phyloP scores from a whole-genome alignment of 176 grass and related monocot species.

The Lolium perenne region DNA sequence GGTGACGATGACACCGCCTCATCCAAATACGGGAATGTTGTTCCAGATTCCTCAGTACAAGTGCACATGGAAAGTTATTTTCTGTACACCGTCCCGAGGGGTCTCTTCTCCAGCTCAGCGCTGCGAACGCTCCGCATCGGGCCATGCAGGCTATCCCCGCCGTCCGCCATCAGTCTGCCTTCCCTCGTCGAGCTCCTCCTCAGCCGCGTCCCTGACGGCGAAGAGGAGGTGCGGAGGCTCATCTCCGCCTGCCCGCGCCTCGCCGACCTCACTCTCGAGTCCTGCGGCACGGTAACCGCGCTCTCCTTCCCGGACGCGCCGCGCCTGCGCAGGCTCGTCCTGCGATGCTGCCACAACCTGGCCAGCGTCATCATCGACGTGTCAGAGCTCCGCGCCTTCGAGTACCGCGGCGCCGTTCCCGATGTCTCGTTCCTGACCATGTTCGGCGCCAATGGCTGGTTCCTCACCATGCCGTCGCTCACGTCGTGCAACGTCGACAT shows the following conservation, averaged over 20 bases:
- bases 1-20: too few species aligned
- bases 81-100: not conserved
- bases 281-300: not conserved
- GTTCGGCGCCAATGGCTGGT: not conserved
- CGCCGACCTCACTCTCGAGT: conserved; percentile 33
- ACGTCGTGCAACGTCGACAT: conserved; percentile 9
- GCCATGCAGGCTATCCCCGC: not conserved
- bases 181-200: conserved; percentile 7
- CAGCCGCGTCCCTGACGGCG: not conserved
- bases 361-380: not conserved
- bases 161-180: not conserved
- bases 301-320: not conserved
- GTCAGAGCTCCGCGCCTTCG: conserved; percentile 12
- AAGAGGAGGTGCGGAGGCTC: not conserved
- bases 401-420: conserved; percentile 19
- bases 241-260: conserved; percentile 17
- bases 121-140: conserved; percentile 5
- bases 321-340: conserved; percentile 20
- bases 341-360: conserved; percentile 34
- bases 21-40: too few species aligned
- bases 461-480: not conserved
- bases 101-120: not conserved
- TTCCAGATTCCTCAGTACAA: too few species aligned
- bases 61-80: not conserved
- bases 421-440: not conserved